phyloP scores from a whole-genome alignment of 331 rosid species.

The Dryas integrifolia region DNA sequence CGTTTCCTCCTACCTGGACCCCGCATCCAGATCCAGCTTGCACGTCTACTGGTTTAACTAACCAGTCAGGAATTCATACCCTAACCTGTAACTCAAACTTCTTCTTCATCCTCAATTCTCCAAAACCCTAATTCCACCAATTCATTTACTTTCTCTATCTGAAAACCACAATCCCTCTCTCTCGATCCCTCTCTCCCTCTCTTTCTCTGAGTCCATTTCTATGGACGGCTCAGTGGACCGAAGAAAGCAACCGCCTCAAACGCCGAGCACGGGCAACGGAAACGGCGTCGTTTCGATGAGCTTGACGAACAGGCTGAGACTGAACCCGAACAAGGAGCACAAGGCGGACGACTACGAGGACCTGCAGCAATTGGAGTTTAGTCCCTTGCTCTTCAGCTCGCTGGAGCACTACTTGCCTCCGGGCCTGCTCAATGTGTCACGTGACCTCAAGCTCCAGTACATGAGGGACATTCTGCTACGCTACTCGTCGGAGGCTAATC shows the following conservation, averaged over 20 bases:
- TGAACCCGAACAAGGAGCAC: conserved; percentile 62
- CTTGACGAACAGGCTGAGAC: conserved; percentile 42
- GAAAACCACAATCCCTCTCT: background rate
- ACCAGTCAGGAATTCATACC: conserved; percentile 2
- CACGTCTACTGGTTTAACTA: background rate
- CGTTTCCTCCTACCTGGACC: background rate
- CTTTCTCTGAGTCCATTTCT: conserved; percentile 37
- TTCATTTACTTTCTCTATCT: background rate
- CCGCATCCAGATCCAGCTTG: background rate
- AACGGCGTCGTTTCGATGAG: conserved; percentile 24
- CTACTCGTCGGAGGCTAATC: conserved; percentile 71
- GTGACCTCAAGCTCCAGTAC: conserved; percentile 65
- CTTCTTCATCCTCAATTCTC: conserved; percentile 5
- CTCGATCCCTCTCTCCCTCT: background rate
- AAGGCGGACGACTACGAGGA: conserved; percentile 74
- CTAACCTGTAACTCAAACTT: conserved; percentile 22
- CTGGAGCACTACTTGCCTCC: conserved; percentile 81
- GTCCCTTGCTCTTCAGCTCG: conserved; percentile 67
- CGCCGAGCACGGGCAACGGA: conserved; percentile 36
- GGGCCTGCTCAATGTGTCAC: conserved; percentile 50
- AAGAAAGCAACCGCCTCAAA: conserved; percentile 35
- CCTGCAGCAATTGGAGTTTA: conserved; percentile 56
- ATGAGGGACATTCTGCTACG: conserved; percentile 68
- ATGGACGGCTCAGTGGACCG: conserved; percentile 47
- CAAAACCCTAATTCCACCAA: conserved; percentile 22